Conservation (phyloP, 352 stramenopile species). For the Phytophthora fragariaefolia region DNA sequence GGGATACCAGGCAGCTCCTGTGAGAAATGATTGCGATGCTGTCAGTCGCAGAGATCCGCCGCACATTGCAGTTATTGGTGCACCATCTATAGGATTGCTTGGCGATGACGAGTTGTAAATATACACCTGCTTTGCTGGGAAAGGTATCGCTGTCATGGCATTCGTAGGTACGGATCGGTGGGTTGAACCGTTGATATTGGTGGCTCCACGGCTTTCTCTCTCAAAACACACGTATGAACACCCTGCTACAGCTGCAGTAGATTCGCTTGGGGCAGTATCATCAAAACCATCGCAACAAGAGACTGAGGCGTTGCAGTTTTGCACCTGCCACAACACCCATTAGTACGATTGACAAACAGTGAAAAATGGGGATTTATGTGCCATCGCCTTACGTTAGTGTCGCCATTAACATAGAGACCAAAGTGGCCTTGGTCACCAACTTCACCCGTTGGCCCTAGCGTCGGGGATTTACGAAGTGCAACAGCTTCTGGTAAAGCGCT, state of each 20-base stretch:
- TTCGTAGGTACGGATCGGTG: constrained; percentile 55
- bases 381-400: constrained; percentile 61
- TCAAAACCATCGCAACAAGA: constrained; percentile 88
- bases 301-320: constrained; percentile 91
- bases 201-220: constrained; percentile 44
- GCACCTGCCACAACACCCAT: constrained; percentile 51
- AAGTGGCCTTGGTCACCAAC: constrained; percentile 91
- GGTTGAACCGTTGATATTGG: constrained; percentile 48
- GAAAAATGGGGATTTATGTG: neutral
- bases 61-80: constrained; percentile 56
- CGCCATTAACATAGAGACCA: constrained; percentile 89
- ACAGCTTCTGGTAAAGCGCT: constrained; percentile 43
- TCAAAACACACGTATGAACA: constrained; percentile 56
- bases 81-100: constrained; percentile 23
- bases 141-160: constrained; percentile 40
- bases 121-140: constrained; percentile 54
- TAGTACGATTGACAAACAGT: neutral
- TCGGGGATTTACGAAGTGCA: constrained; percentile 49
- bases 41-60: constrained; percentile 85
- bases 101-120: constrained; percentile 20
- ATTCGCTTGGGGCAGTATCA: constrained; percentile 10
- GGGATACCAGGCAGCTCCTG: constrained; percentile 92
- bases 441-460: constrained; percentile 82
- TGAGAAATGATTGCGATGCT: constrained; percentile 66
- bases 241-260: constrained; percentile 18